Base-by-base conservation (phyloP, 1,284 basidiomycete species). In the Earliella scabrosa region DNA sequence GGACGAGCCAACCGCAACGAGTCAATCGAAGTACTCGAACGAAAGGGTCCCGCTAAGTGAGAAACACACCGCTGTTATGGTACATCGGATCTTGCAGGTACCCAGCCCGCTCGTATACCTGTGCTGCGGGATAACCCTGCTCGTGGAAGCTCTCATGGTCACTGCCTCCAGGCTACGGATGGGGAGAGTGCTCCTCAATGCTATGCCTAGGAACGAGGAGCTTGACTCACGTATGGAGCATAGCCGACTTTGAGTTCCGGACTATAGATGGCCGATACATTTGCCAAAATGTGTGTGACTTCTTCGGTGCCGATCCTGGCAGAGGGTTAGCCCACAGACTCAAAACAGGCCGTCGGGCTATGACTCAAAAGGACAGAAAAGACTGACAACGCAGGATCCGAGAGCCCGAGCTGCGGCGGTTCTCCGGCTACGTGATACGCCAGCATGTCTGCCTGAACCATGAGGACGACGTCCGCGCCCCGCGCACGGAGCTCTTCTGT, bases 361-460 rank as follows among this genome's bases (percentile, higher is more conserved):
- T 29, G 7, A 20, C n/a, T n/a, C n/a, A n/a, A n/a, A n/a, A n/a
- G n/a, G 44, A 24, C 27, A 14, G 27, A 27, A 16, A 31, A 1
- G 13, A 31, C 43, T 54, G 27, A 44, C 23, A 32, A 16, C 0
- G 16, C 4, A 24, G 20, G 32, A n/a, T 78, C 74, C 9, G 86
- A 92, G 35, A 95, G 79, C 31, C 88, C 93, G 6, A 95, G 80
- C 69, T 95, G 93, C 4, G 83, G 71, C 21, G 91, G 88, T 73
- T 95, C 93, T 36, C 79, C 81, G 13, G 79, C 82, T 31, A 77
- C 84, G 55, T 84, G 90, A 69, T 93, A 95, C 0, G 82, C 93
- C 41, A 92, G 78, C 93, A 95, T 95, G 67, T 96, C 93, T 1
- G 90, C 90, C 71, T 95, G 93, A 53, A 95, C 79, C 82, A 95